Base-by-base conservation (phyloP, 2,329 filamentous ascomycete species). In the Orbilia brochopaga region DNA sequence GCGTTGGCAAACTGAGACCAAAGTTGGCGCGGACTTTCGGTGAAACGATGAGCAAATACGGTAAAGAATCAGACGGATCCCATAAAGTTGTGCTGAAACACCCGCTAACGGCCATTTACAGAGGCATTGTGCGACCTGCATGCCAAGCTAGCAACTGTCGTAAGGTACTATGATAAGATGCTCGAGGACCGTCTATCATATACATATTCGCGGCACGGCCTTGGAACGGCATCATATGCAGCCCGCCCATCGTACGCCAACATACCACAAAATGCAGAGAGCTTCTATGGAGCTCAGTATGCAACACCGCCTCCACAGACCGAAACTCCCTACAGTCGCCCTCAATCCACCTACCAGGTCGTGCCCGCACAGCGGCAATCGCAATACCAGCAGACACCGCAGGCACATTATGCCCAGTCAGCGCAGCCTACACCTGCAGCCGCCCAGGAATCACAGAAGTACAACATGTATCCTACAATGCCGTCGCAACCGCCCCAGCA, bases 11-110 rank as follows among this genome's bases (percentile, higher is more conserved):
- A 15, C 82, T 99, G 74, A 86, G 94, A 55, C 94, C 94, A 1
- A 99, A 99, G 79, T 83, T 99, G 62, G 94, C 94, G 2, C 86
- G 94, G 65, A 97, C 93, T 0, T 97, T 97, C 78, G 94, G 94
- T 62, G 94, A 99, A 81, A 97, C 94, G 0, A 97, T 99, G 94
- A 97, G 94, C 85, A 99, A 99, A 80, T 94, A 97, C 79, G 92
- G 91, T 91, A 82, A 78, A 86, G 11, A 6, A 40, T 44, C 17
- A 17, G 11, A 13, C 61, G 60, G 30, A n/a, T 50, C 19, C 17
- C 42, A 21, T 32, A 15, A 55, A 40, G 76, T 79, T 69, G 79
- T 48, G 11, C 27, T 21, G 15, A 21, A 8, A 27, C 21, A 11
- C 35, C 42, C 35, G 42, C 58, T 69, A 35, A 66, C 46, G 23